Evolutionary conservation across 2,329 filamentous ascomycete species (phyloP).

Genomic region (Aspergillus cejpii): DNA sequence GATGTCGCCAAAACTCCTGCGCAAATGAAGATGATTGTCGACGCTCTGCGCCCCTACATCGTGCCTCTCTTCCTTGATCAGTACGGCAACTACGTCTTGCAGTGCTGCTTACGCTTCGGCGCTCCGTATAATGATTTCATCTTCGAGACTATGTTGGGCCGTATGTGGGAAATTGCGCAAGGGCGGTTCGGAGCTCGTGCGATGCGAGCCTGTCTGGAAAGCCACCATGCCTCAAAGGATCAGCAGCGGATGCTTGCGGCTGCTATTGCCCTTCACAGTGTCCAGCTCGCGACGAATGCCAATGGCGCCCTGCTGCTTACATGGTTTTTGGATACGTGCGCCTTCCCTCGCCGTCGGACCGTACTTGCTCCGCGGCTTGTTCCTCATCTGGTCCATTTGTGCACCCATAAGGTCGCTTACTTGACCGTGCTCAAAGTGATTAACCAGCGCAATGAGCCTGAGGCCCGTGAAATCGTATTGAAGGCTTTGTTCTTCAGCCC

Average conservation of each 20-base stretch:
- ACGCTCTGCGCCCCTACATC: constrained; percentile 76
- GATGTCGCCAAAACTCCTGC: constrained; percentile 80
- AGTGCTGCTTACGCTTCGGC: constrained; percentile 90
- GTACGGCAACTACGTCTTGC: constrained; percentile 96
- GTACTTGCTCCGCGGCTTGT: constrained; percentile 88
- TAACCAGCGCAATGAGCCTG: constrained; percentile 90
- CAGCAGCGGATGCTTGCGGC: constrained; percentile 93
- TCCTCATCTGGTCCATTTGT: constrained; percentile 86
- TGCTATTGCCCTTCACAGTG: constrained; percentile 90
- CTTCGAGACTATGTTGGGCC: constrained; percentile 92
- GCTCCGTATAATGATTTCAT: constrained; percentile 90
- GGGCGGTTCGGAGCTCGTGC: constrained; percentile 90
- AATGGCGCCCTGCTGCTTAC: constrained; percentile 91
- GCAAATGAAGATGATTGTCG: constrained; percentile 79
- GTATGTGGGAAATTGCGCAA: constrained; percentile 88
- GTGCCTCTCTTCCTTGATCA: constrained; percentile 92
- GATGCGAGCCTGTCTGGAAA: constrained; percentile 94
- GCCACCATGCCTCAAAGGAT: constrained; percentile 88
- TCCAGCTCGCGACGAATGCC: constrained; percentile 90
- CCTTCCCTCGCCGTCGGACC: constrained; percentile 81
- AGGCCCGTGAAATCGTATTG: constrained; percentile 82
- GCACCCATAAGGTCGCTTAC: constrained; percentile 97
- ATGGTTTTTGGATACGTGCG: constrained; percentile 98
- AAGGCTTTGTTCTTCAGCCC: constrained; percentile 87
- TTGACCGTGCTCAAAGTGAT: constrained; percentile 96